Evolutionary conservation across 73 alveolate genomes (phyloP).

Genomic region (Tetrahymena thermophila): DNA sequence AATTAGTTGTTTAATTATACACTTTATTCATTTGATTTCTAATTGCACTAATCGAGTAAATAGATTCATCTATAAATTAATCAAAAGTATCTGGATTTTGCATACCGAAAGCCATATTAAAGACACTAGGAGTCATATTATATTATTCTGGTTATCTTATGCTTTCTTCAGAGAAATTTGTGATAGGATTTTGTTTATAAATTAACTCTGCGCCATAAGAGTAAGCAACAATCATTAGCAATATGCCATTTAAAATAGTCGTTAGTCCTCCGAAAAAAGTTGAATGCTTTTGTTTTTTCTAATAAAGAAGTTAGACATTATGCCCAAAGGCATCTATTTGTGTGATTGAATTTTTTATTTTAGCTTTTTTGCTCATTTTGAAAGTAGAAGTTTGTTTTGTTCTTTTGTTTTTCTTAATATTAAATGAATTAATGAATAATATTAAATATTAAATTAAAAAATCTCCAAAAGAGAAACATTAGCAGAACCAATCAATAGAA

Average conservation of each 20-base stretch:
- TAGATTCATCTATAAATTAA: neutral
- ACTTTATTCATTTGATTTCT: neutral
- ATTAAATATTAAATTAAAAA: too few species aligned
- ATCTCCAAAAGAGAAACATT: too few species aligned
- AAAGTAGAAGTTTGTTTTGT: neutral
- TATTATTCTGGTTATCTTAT: neutral
- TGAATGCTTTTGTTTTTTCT: neutral
- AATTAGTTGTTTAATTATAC: neutral
- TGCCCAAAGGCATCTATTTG: neutral
- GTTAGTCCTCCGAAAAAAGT: neutral
- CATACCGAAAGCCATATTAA: neutral
- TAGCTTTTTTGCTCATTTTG: neutral
- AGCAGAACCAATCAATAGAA: too few species aligned
- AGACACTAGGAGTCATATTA: neutral
- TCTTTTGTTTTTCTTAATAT: neutral
- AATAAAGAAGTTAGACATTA: neutral
- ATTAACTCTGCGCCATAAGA: neutral
- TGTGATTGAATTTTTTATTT: neutral
- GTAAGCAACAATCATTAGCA: neutral
- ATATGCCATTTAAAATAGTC: neutral
- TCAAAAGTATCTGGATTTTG: neutral
- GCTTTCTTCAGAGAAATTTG: neutral
- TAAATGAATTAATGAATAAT: too few species aligned
- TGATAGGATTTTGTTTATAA: neutral
- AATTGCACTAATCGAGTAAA: neutral